A percentile compares a stretch with the other conserved stretches of the same genome.
Evolutionary conservation across 345 rosid genomes (phyloP).

Genomic region (Populus ilicifolia): DNA sequence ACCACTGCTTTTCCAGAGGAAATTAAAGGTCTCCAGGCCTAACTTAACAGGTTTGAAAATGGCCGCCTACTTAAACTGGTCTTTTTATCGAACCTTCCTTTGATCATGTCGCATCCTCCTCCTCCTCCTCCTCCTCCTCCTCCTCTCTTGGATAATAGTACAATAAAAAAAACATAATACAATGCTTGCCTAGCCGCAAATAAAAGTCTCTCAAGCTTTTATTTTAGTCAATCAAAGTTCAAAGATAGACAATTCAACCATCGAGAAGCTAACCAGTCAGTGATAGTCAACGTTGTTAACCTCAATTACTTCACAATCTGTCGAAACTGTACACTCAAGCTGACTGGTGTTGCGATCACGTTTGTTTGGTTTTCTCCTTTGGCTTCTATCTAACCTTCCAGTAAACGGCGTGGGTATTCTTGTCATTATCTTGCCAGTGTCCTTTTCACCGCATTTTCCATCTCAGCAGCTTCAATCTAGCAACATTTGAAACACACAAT

Average conservation of each 20-base stretch:
- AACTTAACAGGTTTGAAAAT: too few relatives aligned
- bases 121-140: too few relatives aligned
- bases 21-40: too few relatives aligned
- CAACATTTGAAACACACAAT: neutral
- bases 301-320: neutral
- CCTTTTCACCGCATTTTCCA: constrained; percentile 39
- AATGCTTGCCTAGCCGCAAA: too few relatives aligned
- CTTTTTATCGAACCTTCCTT: too few relatives aligned
- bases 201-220: neutral
- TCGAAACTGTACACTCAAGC: neutral
- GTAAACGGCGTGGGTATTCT: constrained; percentile 24
- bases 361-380: neutral
- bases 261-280: neutral
- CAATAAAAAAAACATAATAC: neutral
- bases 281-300: neutral
- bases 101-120: too few relatives aligned
- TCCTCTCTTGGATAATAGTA: neutral
- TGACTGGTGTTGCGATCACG: neutral
- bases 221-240: neutral
- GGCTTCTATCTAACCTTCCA: constrained; percentile 13
- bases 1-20: too few relatives aligned
- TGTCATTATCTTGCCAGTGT: constrained; percentile 39
- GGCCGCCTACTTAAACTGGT: too few relatives aligned
- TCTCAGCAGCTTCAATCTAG: constrained; percentile 46
- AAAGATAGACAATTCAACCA: neutral